These are phyloP conservation scores for Cercospora brassicicola DNA, from an alignment of 2,329 filamentous ascomycete species.

Conservation along the genomic window DNA sequence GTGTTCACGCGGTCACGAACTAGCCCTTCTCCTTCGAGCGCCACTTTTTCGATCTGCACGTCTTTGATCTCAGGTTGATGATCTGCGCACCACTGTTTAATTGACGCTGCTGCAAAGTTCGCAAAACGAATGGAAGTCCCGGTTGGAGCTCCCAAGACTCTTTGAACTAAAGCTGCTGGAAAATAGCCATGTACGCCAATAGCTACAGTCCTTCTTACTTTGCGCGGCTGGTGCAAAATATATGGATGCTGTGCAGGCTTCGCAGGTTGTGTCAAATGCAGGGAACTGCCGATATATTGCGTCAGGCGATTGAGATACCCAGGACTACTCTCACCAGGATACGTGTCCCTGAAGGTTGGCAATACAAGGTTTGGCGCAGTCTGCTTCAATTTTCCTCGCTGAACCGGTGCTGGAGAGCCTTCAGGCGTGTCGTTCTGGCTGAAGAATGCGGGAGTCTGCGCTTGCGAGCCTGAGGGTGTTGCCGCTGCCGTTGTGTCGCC, in stretches of 20 bases:
- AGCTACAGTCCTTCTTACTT: conserved; percentile 80
- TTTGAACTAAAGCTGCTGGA: conserved; percentile 80
- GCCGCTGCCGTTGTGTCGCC: conserved; percentile 27
- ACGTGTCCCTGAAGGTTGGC: conserved; percentile 69
- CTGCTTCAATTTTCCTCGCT: conserved; percentile 32
- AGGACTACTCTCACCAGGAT: conserved; percentile 50
- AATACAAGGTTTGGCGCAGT: conserved; percentile 63
- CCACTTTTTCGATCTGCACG: conserved; percentile 88
- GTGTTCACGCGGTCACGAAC: conserved; percentile 87
- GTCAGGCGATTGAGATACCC: conserved; percentile 46
- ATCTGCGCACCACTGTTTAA: conserved; percentile 75
- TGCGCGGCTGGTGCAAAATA: conserved; percentile 64
- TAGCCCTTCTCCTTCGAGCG: conserved; percentile 90
- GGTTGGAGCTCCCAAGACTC: conserved; percentile 89
- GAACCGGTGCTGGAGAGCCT: conserved; percentile 29
- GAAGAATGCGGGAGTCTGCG: conserved; percentile 25
- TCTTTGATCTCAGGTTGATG: conserved; percentile 61
- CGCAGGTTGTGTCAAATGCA: conserved; percentile 45
- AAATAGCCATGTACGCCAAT: conserved; percentile 96
- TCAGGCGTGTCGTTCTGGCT: conserved; percentile 33
- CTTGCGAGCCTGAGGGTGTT: conserved; percentile 27
- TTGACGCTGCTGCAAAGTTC: conserved; percentile 78
- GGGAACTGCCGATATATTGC: conserved; percentile 41
- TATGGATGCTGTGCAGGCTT: conserved; percentile 67
- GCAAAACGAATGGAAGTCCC: conserved; percentile 94